phyloP scores from a whole-genome alignment of 169 alveolate genomes.

The Plasmodium chabaudi region DNA sequence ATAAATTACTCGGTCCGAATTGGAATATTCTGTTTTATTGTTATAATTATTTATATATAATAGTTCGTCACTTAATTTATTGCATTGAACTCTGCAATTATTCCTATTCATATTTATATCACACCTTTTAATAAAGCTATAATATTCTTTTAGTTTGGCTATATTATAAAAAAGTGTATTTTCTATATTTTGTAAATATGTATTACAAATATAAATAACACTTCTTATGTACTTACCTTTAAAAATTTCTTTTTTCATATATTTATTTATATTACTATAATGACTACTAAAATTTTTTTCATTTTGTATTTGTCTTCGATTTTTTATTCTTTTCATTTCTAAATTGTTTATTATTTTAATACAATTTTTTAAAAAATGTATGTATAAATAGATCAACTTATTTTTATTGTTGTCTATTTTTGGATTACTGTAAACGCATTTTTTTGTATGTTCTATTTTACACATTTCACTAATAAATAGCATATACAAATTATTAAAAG shows the following conservation, averaged over 20 bases:
- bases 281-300: neutral
- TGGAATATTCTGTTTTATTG: too few species aligned
- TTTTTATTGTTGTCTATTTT: slow-evolving; percentile 14
- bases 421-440: slow-evolving; percentile 10
- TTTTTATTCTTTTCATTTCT: slow-evolving; percentile 12
- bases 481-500: slow-evolving; percentile 3
- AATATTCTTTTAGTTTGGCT: slow-evolving; percentile 5
- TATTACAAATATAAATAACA: slow-evolving; percentile 7
- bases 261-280: slow-evolving; percentile 4
- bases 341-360: slow-evolving; percentile 10
- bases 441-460: slow-evolving; percentile 2
- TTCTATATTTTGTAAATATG: slow-evolving; percentile 6
- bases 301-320: neutral
- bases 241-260: slow-evolving; percentile 17
- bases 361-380: slow-evolving; percentile 1
- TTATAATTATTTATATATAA: neutral
- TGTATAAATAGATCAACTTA: neutral
- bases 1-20: too few species aligned
- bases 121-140: neutral
- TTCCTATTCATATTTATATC: too few species aligned
- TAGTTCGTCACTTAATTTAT: too few species aligned
- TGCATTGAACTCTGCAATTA: too few species aligned
- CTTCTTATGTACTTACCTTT: slow-evolving; percentile 14
- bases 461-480: slow-evolving; percentile 6
- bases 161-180: slow-evolving; percentile 13